Evolutionary conservation across 495 filamentous ascomycete species (phyloP).

Genomic region (Sphaerosporella brunnea): DNA sequence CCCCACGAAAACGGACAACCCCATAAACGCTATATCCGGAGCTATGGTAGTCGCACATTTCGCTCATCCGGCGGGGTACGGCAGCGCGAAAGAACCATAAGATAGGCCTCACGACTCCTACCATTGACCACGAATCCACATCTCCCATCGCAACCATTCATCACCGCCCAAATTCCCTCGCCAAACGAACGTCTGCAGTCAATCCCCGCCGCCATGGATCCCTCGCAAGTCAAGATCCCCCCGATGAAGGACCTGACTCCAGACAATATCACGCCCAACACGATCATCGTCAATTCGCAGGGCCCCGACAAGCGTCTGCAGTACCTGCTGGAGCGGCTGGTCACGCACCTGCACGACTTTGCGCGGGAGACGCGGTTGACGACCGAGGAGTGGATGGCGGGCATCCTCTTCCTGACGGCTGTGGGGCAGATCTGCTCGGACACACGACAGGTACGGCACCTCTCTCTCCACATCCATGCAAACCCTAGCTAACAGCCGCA

Average conservation of each 20-base stretch:
- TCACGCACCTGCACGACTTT: constrained; percentile 69
- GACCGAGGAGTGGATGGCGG: constrained; percentile 62
- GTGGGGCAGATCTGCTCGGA: constrained; percentile 57
- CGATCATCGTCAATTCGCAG: constrained; percentile 55
- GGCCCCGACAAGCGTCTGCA: constrained; percentile 45
- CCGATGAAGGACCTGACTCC: constrained; percentile 56
- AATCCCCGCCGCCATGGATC: constrained; percentile 31
- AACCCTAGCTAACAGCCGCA: constrained; percentile 24
- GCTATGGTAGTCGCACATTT: too few relatives aligned
- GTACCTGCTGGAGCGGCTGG: constrained; percentile 55
- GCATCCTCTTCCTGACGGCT: constrained; percentile 49
- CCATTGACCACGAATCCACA: too few relatives aligned
- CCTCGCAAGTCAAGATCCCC: constrained; percentile 35
- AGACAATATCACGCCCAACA: constrained; percentile 72
- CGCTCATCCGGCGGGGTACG: too few relatives aligned
- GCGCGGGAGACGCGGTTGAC: constrained; percentile 64
- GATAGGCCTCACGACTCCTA: too few relatives aligned
- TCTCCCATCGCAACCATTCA: constrained; percentile 1
- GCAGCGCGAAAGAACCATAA: too few relatives aligned
- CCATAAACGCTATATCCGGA: too few relatives aligned
- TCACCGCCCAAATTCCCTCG: too few relatives aligned
- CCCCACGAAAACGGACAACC: too few relatives aligned
- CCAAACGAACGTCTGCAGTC: neutral
- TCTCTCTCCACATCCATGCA: neutral
- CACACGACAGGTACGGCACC: constrained; percentile 42